phyloP scores from a whole-genome alignment of 148 eudicot genomes.

The Bassia scoparia region DNA sequence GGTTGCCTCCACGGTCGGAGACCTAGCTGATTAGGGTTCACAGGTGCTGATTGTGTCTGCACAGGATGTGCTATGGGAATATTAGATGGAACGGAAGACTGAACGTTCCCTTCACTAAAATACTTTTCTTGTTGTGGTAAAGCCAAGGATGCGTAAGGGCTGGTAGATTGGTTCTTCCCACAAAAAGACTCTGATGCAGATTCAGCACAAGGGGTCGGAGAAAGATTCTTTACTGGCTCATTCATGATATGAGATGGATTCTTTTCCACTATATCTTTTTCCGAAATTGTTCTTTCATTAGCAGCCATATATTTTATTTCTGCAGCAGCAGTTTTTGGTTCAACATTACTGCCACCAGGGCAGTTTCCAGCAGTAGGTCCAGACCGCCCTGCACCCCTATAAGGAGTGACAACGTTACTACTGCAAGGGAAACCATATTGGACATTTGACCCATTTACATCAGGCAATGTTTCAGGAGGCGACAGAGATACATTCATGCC shows the following conservation, averaged over 20 bases:
- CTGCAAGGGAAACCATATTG: background rate
- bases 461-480: conserved; percentile 7
- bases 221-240: background rate
- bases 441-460: background rate
- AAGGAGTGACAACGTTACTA: background rate
- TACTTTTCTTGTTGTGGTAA: conserved; percentile 15
- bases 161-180: background rate
- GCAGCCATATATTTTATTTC: background rate
- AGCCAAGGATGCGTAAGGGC: background rate
- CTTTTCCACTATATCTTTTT: background rate
- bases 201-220: background rate
- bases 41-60: background rate
- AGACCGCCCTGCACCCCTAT: background rate
- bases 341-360: background rate
- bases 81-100: conserved; percentile 5
- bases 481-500: background rate
- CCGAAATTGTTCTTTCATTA: background rate
- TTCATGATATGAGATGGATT: background rate
- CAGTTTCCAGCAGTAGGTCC: background rate
- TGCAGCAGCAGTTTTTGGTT: background rate
- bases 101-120: background rate
- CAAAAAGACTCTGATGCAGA: background rate
- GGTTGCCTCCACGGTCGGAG: background rate
- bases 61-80: background rate
- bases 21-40: conserved; percentile 4